These are phyloP conservation scores for Colletotrichum cereale DNA, from an alignment of 2,329 filamentous ascomycete species.

Conservation along the genomic window DNA sequence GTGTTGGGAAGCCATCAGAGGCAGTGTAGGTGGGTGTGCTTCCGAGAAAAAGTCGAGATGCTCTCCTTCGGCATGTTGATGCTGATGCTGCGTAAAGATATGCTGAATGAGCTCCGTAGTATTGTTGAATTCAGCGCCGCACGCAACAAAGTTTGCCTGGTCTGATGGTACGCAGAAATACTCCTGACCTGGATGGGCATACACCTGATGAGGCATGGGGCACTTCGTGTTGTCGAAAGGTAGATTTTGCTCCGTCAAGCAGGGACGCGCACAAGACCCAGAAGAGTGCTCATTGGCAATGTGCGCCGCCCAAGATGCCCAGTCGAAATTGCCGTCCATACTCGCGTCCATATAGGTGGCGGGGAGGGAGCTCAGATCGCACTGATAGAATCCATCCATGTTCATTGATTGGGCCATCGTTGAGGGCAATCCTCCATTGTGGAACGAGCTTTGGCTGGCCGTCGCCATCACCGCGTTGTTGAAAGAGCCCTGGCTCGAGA, in stretches of 20 bases:
- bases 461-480: background rate
- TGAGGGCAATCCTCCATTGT: background rate
- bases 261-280: constrained; percentile 33
- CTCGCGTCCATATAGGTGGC: background rate
- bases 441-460: constrained; percentile 1
- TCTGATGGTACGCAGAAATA: constrained; percentile 9
- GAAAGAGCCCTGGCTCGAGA: background rate
- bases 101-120: constrained; percentile 16
- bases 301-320: constrained; percentile 42
- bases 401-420: constrained; percentile 16
- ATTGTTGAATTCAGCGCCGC: constrained; percentile 3
- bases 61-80: background rate
- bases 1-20: constrained; percentile 10
- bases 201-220: constrained; percentile 41
- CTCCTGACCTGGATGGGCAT: constrained; percentile 33
- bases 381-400: constrained; percentile 1
- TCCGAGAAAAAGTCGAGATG: background rate
- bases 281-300: constrained; percentile 47
- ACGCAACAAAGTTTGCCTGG: constrained; percentile 3
- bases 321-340: background rate
- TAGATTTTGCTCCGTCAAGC: constrained; percentile 41
- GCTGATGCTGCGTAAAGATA: constrained; percentile 13
- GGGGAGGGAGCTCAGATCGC: background rate
- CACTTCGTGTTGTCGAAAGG: constrained; percentile 39
- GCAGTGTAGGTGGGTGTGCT: background rate